Evolutionary conservation across 495 filamentous ascomycete genomes (phyloP), one percentile per base, ranked within the genome.

Genomic region (Penicillium longicatenatum): DNA sequence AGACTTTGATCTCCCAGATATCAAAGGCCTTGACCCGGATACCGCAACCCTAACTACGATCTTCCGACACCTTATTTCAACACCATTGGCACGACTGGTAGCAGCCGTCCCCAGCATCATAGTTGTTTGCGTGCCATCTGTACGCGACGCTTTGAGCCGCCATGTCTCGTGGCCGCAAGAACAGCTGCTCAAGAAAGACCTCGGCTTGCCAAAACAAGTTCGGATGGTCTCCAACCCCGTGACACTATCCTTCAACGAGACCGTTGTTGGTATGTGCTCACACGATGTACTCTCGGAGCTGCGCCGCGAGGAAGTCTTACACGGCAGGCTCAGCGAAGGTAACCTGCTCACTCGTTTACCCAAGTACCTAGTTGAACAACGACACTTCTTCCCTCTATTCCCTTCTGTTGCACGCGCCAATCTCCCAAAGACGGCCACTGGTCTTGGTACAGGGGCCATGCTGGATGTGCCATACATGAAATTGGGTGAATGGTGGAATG

Each of bases 161-260:
- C 92, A 97, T 70, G 87, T 92, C 24, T 87, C 89, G 24, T 98
- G 89, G 86, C 94, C 94, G 2, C 94, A 98, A 67, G 93, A 97
- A 59, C 79, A 82, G 22, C 82, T 97, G 16, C 76, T 81, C 1
- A 84, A 82, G 60, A 87, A 86, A 63, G 84, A 88, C 3, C 81
- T 97, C 11, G 88, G 82, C 2, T 76, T 96, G 4, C 87, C 86
- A n/a, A 90, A 91, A 71, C 78, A 87, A 50, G 87, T 80, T 39
- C 84, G 79, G 50, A 81, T 91, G 63, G 84, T 98, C 35, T 90
- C 91, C 3, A 98, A 98, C 67, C 94, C 91, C 2, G 89, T 93
- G 70, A 90, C 88, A 17, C 66, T 98, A 9, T 89, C 82, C 7
- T 75, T 98, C 44, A 98, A 98, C 69, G 94, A 97, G 69, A 79